Base-by-base conservation (phyloP, 306 rosid genomes). In the Morella rubra region DNA sequence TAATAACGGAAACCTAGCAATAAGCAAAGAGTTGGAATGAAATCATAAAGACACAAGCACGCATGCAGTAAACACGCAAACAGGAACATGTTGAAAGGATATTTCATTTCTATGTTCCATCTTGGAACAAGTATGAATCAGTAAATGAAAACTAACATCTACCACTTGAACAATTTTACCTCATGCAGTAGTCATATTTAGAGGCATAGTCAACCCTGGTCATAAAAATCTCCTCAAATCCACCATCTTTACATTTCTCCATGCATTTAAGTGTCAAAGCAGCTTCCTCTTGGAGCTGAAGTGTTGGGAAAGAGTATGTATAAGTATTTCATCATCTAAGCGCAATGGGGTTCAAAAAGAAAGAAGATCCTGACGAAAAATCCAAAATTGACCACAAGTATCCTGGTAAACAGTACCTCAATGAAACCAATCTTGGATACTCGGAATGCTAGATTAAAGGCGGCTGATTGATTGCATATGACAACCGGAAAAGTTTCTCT, bases 181-280 rank as follows among this genome's bases (percentile, higher is more conserved):
- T 90, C 70, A 92, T 82, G 75, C 90, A 87, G 73, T 89, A 90
- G 76, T 95, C 99, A 86, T 89, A 92, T 75, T 90, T 90, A 76
- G 86, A 77, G 74, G 93, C 90, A 83, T 44, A 87, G 87, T 95
- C 97, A 75, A 92, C 74, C 85, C 80, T 90, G 74, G 93, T 92
- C 96, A 92, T 87, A 82, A 92, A 95, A 69, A 86, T 81, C 81
- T 90, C 97, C 81, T 95, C 97, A 82, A 95, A 95, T 68, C 96
- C 97, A 77, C 90, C 91, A 76, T 88, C 93, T 79, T 84, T 81
- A 78, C 96, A 87, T 83, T 86, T 89, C 62, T 88, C 91, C 75
- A 89, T 51, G 87, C 97, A 95, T 75, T 77, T 80, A 73, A 92
- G 88, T 60, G 97, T 74, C 84, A 79, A 55, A 61, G 89, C 84